A percentile compares a stretch with the other conserved stretches of the same genome.
Conservation (phyloP, 805 yeast species). For the Candida sphagnicola region DNA sequence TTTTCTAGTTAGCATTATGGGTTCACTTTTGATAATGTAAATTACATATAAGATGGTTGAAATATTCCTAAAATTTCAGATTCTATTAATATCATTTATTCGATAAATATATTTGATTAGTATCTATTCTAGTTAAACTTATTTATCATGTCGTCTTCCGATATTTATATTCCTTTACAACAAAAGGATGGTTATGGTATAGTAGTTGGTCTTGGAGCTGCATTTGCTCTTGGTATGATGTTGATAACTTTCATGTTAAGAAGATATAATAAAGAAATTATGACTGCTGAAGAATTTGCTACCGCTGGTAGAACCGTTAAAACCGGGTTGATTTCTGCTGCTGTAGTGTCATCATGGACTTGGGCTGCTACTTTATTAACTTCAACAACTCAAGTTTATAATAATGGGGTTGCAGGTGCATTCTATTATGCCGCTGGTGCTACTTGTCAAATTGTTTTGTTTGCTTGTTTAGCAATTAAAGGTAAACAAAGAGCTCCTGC, state of each 20-base stretch:
- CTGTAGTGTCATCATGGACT: conserved; percentile 94
- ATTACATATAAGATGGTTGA: no score
- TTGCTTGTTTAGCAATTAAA: conserved; percentile 83
- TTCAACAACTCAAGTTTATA: conserved; percentile 69
- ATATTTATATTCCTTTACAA: conserved; percentile 37
- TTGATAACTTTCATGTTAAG: conserved; percentile 63
- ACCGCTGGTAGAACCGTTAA: conserved; percentile 90
- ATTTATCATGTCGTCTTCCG: background rate
- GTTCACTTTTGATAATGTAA: no score
- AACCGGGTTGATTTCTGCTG: conserved; percentile 80
- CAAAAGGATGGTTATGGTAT: conserved; percentile 87
- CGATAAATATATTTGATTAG: no score
- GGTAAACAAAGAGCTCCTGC: conserved; percentile 87
- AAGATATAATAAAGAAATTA: conserved; percentile 79
- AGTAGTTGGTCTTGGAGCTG: conserved; percentile 82
- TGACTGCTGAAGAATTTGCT: conserved; percentile 90
- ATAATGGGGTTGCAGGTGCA: conserved; percentile 74
- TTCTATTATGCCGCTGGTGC: conserved; percentile 91
- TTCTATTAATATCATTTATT: no score
- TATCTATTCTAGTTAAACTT: no score
- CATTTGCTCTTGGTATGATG: conserved; percentile 78
- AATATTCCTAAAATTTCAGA: no score
- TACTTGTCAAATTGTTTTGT: conserved; percentile 78
- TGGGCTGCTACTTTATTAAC: conserved; percentile 43
- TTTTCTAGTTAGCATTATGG: no score